Evolutionary conservation across 345 rosid genomes (phyloP), one percentile per base, ranked within the genome.

Genomic region (Corchorus olitorius): DNA sequence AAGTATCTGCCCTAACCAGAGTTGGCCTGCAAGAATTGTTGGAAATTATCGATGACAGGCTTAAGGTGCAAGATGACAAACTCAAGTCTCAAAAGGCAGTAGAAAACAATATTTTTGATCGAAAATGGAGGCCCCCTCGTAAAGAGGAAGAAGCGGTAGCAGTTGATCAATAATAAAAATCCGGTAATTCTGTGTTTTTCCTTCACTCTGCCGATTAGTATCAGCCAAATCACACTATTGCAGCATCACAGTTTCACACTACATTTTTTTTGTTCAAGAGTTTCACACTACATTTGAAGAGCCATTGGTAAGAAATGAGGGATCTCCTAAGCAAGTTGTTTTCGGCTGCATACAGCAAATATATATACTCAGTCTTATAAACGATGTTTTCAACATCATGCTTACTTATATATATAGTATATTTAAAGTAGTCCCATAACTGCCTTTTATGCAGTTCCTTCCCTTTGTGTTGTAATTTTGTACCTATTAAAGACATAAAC

Each of bases 81-180:
- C 74, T 56, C 4, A 84, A 85, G 81, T 75, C 81, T 39, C 68
- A 53, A 49, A 77, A 82, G 39, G 75, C 82, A 35, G 84, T 82
- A 2, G 88, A 83, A 81, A 84, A 84, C 60, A 81, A 73, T 77
- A 55, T 75, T 11, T 83, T 81, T 52, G 72, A 81, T 67, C 78
- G 83, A 63, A 93, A 95, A 81, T 92, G 97, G 94, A 85, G 96
- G 81, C 99, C 99, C 20, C 83, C 91, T 63, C 86, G 78, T 5
- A 34, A 70, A 12, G 89, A 82, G 48, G 88, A 79, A 5, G 76
- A 74, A 66, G 60, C 46, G 1, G 33, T 82, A 43, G 82, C 86
- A 15, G 83, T 77, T 73, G 74, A 83, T 61, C 83, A 82, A 69
- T 76, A n/a, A 70, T 17, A 33, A 33, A 15, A 50, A 0, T 22